Evolutionary conservation across 1,139 yeast genomes (phyloP).

Genomic region (Saccharomycopsis phalli): DNA sequence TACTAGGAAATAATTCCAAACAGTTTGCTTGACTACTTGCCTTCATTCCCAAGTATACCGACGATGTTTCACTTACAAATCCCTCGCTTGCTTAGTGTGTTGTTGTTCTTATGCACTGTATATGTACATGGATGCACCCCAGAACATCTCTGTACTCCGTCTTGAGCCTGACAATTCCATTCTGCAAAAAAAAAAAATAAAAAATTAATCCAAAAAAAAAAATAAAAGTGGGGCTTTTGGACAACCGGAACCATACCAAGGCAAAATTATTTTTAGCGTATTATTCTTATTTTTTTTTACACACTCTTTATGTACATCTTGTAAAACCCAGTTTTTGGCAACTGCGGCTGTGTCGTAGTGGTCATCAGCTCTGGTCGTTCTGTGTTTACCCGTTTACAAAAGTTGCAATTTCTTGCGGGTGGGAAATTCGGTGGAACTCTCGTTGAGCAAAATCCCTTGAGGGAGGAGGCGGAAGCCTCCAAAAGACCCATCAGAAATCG

Average conservation of each 20-base stretch:
- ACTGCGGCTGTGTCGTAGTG: too few relatives aligned
- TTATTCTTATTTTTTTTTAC: too few relatives aligned
- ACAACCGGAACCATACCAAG: too few relatives aligned
- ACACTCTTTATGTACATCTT: too few relatives aligned
- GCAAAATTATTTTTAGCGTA: too few relatives aligned
- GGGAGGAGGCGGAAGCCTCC: slow-evolving; percentile 16
- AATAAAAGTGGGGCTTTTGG: too few relatives aligned
- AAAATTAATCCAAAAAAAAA: background rate
- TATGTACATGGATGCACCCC: background rate
- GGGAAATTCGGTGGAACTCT: slow-evolving; percentile 17
- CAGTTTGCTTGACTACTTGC: too few relatives aligned
- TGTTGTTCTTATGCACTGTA: background rate
- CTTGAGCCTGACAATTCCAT: background rate
- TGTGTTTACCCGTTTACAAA: slow-evolving; percentile 12
- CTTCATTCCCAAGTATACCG: too few relatives aligned
- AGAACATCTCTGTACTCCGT: background rate
- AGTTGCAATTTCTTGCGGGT: slow-evolving; percentile 8
- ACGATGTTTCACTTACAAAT: too few relatives aligned
- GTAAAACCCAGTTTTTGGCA: too few relatives aligned
- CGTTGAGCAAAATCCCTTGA: slow-evolving; percentile 8
- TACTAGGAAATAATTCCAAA: too few relatives aligned
- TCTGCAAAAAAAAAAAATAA: too few relatives aligned
- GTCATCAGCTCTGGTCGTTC: slow-evolving; percentile 10
- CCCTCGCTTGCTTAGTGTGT: background rate
- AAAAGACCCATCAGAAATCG: slow-evolving; percentile 11